Base-by-base conservation (phyloP, 2,329 filamentous ascomycete species). In the Arachnomyces sp. region DNA sequence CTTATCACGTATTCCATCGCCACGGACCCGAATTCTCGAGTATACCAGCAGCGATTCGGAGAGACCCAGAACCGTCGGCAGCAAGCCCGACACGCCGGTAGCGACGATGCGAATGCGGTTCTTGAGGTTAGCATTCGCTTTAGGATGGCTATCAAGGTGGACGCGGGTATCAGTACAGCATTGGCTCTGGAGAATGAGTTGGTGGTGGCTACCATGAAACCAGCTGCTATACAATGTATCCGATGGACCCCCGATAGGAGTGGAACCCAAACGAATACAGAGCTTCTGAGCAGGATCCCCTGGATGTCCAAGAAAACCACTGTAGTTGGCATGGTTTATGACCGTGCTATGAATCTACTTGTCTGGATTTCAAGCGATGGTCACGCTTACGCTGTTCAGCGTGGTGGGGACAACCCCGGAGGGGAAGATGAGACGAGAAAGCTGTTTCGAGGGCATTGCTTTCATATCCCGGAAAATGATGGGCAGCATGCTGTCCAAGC, bases 101-200 rank as follows among this genome's bases (percentile, higher is more conserved):
- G 84, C 2, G 89, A 89, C 28, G 92, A 95, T 60, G 84, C 84
- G 7, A 75, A 75, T 36, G 86, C 86, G 3, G 81, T 94, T 37
- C 77, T 79, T 39, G 92, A 98, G 63, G 79, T 94, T 41, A 94
- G 83, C 53, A 74, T 98, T 36, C 83, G 87, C 8, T 98, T 98
- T 63, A 79, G 90, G 42, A 94, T 95, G 84, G 90, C 94, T 11
- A 96, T 98, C 56, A 93, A 94, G 59, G 87, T 98, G 13, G 92
- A 98, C 63, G 92, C 92, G 2, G 92, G 92, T 2, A 95, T 98
- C 52, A 81, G 81, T 50, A 85, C 81, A 54, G 87, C 85, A 8
- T 67, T 96, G 40, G 90, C 92, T 2, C 73, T 96, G 15, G 92
- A 96, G 49, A 86, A 94, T 41, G 92, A 96, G 61, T 70, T 98